A percentile compares a stretch with the other conserved stretches of the same genome.
Evolutionary conservation across 768 basidiomycete genomes (phyloP).

Genomic region (Asterophora parasitica): DNA sequence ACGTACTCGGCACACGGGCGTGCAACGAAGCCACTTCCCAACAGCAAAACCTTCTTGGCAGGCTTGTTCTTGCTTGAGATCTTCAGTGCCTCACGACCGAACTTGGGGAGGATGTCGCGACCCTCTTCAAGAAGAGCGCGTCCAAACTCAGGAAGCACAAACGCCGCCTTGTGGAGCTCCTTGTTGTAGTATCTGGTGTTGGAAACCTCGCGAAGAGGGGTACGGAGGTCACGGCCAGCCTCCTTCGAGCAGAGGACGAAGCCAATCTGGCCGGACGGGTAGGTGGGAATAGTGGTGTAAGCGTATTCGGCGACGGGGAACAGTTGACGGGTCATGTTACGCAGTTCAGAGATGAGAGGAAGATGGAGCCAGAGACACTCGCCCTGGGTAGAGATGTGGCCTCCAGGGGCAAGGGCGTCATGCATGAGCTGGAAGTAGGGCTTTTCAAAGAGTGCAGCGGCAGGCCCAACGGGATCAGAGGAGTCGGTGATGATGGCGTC

Average conservation of each 20-base stretch:
- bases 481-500: constrained; percentile 99
- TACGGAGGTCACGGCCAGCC: constrained; percentile 59
- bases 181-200: constrained; percentile 83
- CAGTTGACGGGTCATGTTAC: constrained; percentile 59
- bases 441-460: constrained; percentile 90
- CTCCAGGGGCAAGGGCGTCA: constrained; percentile 84
- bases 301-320: constrained; percentile 89
- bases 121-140: constrained; percentile 69
- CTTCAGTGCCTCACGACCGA: constrained; percentile 59
- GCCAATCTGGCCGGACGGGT: constrained; percentile 97
- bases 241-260: constrained; percentile 88
- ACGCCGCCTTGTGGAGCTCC: constrained; percentile 74
- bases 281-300: constrained; percentile 94
- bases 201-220: constrained; percentile 67
- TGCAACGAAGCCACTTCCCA: constrained; percentile 95
- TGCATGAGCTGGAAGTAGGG: constrained; percentile 95
- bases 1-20: constrained; percentile 96
- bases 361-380: constrained; percentile 97
- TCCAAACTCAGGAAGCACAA: constrained; percentile 91
- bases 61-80: constrained; percentile 34
- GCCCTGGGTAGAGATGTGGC: constrained; percentile 92
- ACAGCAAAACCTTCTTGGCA: constrained; percentile 71
- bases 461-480: constrained; percentile 96
- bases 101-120: constrained; percentile 64
- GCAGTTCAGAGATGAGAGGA: constrained; percentile 74